Base-by-base conservation (phyloP, 2,329 filamentous ascomycete species). In the Pleurostoma richardsiae region DNA sequence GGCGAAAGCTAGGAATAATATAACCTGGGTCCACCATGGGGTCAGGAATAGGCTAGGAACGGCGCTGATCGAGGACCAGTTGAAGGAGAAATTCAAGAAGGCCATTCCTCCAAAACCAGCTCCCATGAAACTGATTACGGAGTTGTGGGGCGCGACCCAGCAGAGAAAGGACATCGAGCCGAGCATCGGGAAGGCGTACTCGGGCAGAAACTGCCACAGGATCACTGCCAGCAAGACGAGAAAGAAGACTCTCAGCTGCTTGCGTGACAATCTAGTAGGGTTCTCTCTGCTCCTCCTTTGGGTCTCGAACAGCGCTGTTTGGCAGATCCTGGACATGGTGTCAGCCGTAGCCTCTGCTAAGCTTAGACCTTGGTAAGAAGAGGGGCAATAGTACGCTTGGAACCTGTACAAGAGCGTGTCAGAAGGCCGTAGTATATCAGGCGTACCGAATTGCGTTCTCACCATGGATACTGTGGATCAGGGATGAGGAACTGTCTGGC, bases 61-160 rank as follows among this genome's bases (percentile, higher is more conserved):
- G 29, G 72, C 73, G n/a, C 73, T 71, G 44, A 83, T 73, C 50
- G 77, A 82, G 3, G 79, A 79, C 79, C 79, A 83, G 53, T 83
- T 75, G 19, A 83, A 62, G 2, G 73, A 75, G 2, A 83, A 62
- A 48, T 83, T 83, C 36, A 83, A 60, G 49, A 83, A 73, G 0
- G 78, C 79, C 76, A 83, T 81, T 4, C 79, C 79, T 4, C 80
- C 79, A n/a, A 82, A 70, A 0, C 80, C 80, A 4, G 74, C 73
- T 1, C 80, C 79, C 19, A 83, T 63, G 53, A 83, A 84, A 54
- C 83, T 84, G 50, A 77, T 79, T 1, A 74, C 68, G 3, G 69
- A 59, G 52, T 81, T 83, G 11, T 69, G 68, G 2, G 79, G 79
- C 3, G 80, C 79, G 3, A 84, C 77, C 80, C 80, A 83, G 62